Base-by-base conservation (phyloP, 345 rosid species). In the Passiflora organensis region DNA sequence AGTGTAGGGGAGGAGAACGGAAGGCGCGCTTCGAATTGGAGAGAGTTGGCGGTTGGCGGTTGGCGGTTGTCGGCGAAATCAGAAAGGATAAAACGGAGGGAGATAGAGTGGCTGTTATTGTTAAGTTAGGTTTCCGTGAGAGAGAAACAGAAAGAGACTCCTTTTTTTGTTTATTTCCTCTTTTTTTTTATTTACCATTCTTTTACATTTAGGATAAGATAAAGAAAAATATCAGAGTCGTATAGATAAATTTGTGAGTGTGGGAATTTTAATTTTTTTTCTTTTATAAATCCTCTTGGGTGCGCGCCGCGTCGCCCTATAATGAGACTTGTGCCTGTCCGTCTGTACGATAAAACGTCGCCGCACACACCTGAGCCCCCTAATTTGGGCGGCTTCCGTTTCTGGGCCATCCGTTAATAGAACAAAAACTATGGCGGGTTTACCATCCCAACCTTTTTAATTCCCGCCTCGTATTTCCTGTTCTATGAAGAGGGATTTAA, bases 1-100 rank as follows among this genome's bases (percentile, higher is more conserved):
- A 9, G 47, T n/a, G n/a, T 43, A 18, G 25, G 32, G 23, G 41
- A 12, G 6, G 42, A 36, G 36, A 23, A 48, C 11, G 16, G 21
- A n/a, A n/a, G 23, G 24, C 19, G 0, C 36, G 38, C 34, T 28
- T 28, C 8, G 34, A 28, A 28, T 28, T 28, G 34, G 67, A 43
- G 25, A 41, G 58, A 60, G 50, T 62, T 51, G 69, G 61, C 73
- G 65, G 73, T 42, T 57, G 61, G 50, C 58, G 76, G 76, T 62
- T 51, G 69, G 61, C 73, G 65, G 73, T 42, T 57, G 61, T 54
- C 58, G 76, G 76, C 63, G 63, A 69, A 55, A 56, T 22, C 47
- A 21, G 32, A 59, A 48, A 34, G 68, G 76, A 73, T 77, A 76
- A 72, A 48, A 19, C 37, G 14, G 59, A 45, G 68, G 43, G 64